Evolutionary conservation across 1,139 yeast genomes (phyloP), one percentile per base, ranked within the genome.

Genomic region (Casaregolazyma suthepensis): DNA sequence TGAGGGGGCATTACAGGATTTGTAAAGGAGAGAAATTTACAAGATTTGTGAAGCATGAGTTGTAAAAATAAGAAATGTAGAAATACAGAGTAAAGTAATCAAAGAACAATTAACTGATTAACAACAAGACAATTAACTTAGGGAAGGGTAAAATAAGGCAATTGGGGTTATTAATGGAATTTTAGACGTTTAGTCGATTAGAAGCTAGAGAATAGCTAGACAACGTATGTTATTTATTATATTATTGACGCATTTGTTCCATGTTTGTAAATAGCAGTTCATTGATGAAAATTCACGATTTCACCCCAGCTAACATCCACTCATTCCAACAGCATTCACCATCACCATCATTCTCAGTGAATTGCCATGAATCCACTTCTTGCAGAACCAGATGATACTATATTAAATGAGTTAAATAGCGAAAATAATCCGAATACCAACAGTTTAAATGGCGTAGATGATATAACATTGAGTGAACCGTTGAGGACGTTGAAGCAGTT

Each of bases 401-500:
- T 35, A 35, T 35, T 35, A 17, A 15, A 35, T 15, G 40, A 15
- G 13, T 35, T 35, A 13, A 15, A 35, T 35, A 35, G 9, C 13
- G 40, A n/a, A 35, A 35, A 35, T 13, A 35, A n/a, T 35, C 13
- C 37, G 13, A 31, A 31, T 31, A 10, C 9, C 37, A 31, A 3
- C 37, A 31, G 4, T 22, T 22, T 26, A 26, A 26, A 26, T 26
- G 31, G 31, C 5, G 48, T 40, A 18, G 45, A 18, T 7, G 18
- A n/a, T 43, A 19, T 17, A 9, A 19, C 20, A 2, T 20, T 22
- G 9, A 43, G 40, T 10, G 54, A 55, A 19, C 57, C 58, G 6
- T 43, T 58, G 19, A 55, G 50, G 42, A 38, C 26, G 12, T 35
- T 62, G 19, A 55, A 58, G 50, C 59, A 59, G 46, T 53, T 63